Conservation (phyloP, 2,329 filamentous ascomycete genomes). For the Ophioceras dolichostomum region DNA sequence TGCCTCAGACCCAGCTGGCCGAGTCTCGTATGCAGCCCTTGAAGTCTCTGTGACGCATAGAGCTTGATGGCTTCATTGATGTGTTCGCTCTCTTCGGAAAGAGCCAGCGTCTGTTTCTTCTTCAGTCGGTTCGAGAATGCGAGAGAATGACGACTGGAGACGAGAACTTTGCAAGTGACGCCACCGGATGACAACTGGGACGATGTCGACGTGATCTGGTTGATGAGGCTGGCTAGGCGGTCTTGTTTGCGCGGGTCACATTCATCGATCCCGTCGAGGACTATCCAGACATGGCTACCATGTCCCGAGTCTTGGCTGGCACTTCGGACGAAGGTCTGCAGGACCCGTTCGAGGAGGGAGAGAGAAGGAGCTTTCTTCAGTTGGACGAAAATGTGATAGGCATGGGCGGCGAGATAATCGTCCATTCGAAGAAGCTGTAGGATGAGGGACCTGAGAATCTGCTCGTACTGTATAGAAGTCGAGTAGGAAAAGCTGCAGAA, state of each 20-base stretch:
- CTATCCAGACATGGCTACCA: constrained; percentile 9
- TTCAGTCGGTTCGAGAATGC: constrained; percentile 7
- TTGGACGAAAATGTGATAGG: constrained; percentile 12
- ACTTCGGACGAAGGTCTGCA: constrained; percentile 6
- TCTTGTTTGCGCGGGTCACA: constrained; percentile 7
- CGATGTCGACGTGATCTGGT: constrained; percentile 5
- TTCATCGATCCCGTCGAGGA: constrained; percentile 17
- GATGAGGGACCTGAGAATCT: constrained; percentile 18
- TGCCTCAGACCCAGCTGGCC: constrained; percentile 7
- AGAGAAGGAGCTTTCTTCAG: constrained; percentile 9
- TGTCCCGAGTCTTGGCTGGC: constrained; percentile 5
- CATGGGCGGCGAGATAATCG: constrained; percentile 13
- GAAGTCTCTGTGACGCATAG: constrained; percentile 7
- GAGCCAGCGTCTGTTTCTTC: constrained; percentile 11
- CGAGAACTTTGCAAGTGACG: constrained; percentile 13
- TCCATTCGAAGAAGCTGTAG: constrained; percentile 15
- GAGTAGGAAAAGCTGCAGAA: constrained; percentile 20
- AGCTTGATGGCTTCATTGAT: constrained; percentile 9
- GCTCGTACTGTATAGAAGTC: constrained; percentile 18
- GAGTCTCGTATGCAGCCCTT: constrained; percentile 4
- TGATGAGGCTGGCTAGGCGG: constrained; percentile 7
- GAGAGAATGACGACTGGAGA: constrained; percentile 12
- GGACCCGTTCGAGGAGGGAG: constrained; percentile 11
- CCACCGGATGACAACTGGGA: neutral
- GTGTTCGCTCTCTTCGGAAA: constrained; percentile 12